Conservation (phyloP, 225 moss, liverwort and hornwort genomes). For the Bryum argenteum region DNA sequence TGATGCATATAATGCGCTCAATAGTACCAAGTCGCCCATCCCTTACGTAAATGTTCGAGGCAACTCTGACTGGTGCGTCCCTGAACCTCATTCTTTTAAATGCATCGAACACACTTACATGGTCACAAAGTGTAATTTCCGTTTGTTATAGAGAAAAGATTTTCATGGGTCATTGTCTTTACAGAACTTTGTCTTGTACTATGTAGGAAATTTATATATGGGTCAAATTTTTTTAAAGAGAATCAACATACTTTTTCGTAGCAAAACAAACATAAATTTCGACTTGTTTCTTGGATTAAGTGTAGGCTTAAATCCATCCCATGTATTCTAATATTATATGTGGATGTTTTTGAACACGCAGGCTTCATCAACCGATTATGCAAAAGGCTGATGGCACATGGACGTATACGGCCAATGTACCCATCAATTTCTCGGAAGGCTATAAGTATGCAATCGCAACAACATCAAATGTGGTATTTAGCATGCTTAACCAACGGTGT, state of each 20-base stretch:
- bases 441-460: slow-evolving; percentile 56
- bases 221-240: too few relatives aligned
- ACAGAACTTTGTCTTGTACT: too few relatives aligned
- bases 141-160: not conserved
- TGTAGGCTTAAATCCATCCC: not conserved
- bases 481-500: slow-evolving; percentile 43
- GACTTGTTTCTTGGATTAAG: not conserved
- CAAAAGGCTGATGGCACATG: slow-evolving; percentile 42
- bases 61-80: slow-evolving; percentile 46
- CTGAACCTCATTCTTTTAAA: not conserved
- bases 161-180: not conserved
- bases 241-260: not conserved
- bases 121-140: too few relatives aligned
- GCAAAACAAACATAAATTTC: not conserved
- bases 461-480: slow-evolving; percentile 45
- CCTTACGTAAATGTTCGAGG: slow-evolving; percentile 49
- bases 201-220: too few relatives aligned
- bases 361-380: slow-evolving; percentile 52
- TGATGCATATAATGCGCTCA: slow-evolving; percentile 40
- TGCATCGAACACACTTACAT: not conserved
- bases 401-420: slow-evolving; percentile 15
- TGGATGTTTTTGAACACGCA: slow-evolving; percentile 18
- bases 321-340: not conserved
- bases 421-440: slow-evolving; percentile 23
- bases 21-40: slow-evolving; percentile 27